A percentile compares a stretch with the other conserved stretches of the same genome.
These are phyloP conservation scores for Collybia sp. DNA, from an alignment of 768 basidiomycete species.

Conservation along the genomic window DNA sequence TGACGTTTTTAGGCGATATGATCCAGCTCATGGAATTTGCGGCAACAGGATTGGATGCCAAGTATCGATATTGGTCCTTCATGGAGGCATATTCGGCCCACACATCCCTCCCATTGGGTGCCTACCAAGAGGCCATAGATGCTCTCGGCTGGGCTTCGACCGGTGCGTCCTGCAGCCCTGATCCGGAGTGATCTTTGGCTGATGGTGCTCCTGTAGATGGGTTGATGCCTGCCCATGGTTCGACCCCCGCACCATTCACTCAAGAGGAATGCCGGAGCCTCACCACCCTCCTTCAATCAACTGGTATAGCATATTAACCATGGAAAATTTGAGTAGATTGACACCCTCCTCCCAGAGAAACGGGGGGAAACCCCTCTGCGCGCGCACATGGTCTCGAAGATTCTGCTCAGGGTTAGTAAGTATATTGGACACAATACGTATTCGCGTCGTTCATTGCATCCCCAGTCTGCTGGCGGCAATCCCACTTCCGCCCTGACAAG, in stretches of 20 bases:
- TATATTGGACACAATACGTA: constrained; percentile 6
- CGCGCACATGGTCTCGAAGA: constrained; percentile 62
- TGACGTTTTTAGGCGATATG: constrained; percentile 8
- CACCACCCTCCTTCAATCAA: constrained; percentile 49
- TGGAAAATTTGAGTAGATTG: neutral
- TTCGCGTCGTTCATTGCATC: constrained; percentile 32
- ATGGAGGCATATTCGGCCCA: constrained; percentile 31
- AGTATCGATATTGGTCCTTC: constrained; percentile 80
- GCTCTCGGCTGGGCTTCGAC: constrained; percentile 80
- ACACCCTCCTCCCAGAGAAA: constrained; percentile 12
- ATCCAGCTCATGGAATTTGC: neutral
- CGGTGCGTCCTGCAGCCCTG: constrained; percentile 29
- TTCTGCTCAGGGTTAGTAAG: constrained; percentile 66
- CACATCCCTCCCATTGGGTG: constrained; percentile 46
- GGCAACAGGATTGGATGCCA: constrained; percentile 61
- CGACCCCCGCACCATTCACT: constrained; percentile 56
- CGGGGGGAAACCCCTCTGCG: constrained; percentile 40
- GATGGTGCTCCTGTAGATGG: constrained; percentile 41
- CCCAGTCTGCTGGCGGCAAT: constrained; percentile 50
- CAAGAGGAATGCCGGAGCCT: constrained; percentile 61
- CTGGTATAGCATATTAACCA: constrained; percentile 12
- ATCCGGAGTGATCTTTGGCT: neutral
- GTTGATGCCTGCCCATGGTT: constrained; percentile 54
- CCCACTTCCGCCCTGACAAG: constrained; percentile 63
- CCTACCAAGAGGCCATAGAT: constrained; percentile 68